Conservation (phyloP, 2,329 filamentous ascomycete genomes). For the Rutstroemia sp. region DNA sequence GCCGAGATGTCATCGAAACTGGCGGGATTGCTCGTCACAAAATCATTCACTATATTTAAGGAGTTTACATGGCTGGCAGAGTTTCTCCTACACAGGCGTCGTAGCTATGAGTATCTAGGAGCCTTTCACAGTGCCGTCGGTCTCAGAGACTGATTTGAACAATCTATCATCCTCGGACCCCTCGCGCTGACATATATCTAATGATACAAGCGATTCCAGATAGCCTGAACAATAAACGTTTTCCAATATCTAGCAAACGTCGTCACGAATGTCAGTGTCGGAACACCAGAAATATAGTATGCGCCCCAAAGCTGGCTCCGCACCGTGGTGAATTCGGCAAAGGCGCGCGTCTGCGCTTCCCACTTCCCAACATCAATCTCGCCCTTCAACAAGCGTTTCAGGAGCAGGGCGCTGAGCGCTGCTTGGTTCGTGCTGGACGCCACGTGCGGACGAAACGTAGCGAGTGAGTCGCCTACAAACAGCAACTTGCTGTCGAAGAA, state of each 20-base stretch:
- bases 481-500: conserved; percentile 9
- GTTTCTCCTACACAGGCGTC: too few relatives aligned
- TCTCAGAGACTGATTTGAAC: too few relatives aligned
- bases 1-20: too few relatives aligned
- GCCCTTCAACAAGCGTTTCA: conserved; percentile 6
- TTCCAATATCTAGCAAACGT: neutral
- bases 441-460: conserved; percentile 5
- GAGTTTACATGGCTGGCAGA: too few relatives aligned
- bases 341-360: neutral
- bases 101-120: too few relatives aligned
- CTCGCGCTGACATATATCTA: too few relatives aligned
- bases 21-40: too few relatives aligned
- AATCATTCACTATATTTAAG: too few relatives aligned
- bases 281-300: neutral
- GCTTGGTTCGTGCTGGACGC: conserved; percentile 10
- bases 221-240: too few relatives aligned
- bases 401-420: neutral
- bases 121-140: too few relatives aligned
- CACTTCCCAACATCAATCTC: neutral
- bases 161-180: too few relatives aligned
- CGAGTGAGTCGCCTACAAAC: conserved; percentile 11
- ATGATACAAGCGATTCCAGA: too few relatives aligned
- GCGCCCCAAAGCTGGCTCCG: conserved; percentile 3
- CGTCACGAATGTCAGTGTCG: neutral
- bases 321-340: neutral